These are phyloP conservation scores for Coniochaeta sp. DNA, from an alignment of 2,329 filamentous ascomycete genomes.

Conservation along the genomic window DNA sequence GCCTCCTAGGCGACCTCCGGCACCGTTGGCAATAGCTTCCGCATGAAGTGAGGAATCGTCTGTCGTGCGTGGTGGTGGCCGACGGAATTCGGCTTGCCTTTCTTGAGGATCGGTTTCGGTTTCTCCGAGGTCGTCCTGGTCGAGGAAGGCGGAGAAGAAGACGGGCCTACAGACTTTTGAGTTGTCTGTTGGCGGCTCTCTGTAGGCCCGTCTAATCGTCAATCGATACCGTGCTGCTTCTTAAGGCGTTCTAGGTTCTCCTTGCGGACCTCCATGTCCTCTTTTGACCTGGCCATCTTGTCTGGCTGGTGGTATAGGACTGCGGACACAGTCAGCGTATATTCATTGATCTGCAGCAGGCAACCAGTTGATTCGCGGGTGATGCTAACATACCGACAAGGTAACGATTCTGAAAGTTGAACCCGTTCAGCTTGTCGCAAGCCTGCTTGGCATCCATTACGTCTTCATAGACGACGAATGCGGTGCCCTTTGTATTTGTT, in stretches of 20 bases:
- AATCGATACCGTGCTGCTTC: slow-evolving; percentile 97
- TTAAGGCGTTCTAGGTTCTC: slow-evolving; percentile 98
- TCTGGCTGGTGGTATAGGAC: slow-evolving; percentile 59
- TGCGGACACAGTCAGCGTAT: slow-evolving; percentile 17
- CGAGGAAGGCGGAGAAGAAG: slow-evolving; percentile 37
- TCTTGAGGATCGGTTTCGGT: slow-evolving; percentile 32
- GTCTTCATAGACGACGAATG: slow-evolving; percentile 99
- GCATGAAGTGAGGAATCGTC: slow-evolving; percentile 25
- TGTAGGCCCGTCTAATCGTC: slow-evolving; percentile 69
- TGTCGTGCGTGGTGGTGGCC: slow-evolving; percentile 23
- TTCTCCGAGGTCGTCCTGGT: slow-evolving; percentile 25
- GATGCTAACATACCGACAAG: slow-evolving; percentile 72
- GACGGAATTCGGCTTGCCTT: slow-evolving; percentile 29
- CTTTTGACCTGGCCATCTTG: slow-evolving; percentile 73
- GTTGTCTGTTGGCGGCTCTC: slow-evolving; percentile 37
- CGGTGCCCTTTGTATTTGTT: slow-evolving; percentile 94
- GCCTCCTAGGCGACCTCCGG: slow-evolving; percentile 20
- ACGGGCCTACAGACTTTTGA: slow-evolving; percentile 54
- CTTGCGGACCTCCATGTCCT: slow-evolving; percentile 87
- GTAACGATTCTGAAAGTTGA: slow-evolving; percentile 99
- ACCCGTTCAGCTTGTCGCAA: slow-evolving; percentile 99
- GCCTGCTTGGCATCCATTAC: slow-evolving; percentile 98
- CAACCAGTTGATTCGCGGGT: background rate
- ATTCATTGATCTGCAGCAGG: background rate
- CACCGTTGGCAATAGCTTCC: slow-evolving; percentile 27